phyloP scores from a whole-genome alignment of 306 rosid genomes.

The Sphenostylis stenocarpa region DNA sequence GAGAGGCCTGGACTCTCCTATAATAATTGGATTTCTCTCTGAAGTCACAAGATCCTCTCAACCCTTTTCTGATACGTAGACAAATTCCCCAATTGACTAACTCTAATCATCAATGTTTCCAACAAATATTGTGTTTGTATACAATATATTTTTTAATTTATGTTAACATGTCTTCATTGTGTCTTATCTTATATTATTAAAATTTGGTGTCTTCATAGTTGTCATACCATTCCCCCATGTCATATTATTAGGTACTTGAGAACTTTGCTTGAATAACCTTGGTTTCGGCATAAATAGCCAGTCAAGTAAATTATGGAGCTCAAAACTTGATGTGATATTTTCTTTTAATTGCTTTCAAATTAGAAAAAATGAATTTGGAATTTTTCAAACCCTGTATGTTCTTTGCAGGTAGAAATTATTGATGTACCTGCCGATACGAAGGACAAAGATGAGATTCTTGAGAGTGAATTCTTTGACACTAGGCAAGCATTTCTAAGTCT shows the following conservation, averaged over 20 bases:
- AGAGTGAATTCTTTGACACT: constrained; percentile 98
- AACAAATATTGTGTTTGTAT: neutral
- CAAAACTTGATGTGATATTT: neutral
- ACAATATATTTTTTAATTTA: neutral
- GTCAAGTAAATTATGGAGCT: neutral
- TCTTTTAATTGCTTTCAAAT: neutral
- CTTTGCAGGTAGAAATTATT: constrained; percentile 66
- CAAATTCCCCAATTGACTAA: neutral
- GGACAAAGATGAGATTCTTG: constrained; percentile 95
- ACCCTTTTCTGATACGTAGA: neutral
- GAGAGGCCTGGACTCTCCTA: neutral
- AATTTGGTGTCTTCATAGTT: neutral
- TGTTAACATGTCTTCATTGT: neutral
- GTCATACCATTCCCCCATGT: neutral
- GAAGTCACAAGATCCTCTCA: neutral
- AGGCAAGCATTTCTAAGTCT: constrained; percentile 99
- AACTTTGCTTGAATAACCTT: neutral
- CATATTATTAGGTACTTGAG: neutral
- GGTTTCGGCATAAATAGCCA: neutral
- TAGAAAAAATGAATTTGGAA: neutral
- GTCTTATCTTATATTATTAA: neutral
- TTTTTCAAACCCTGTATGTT: constrained; percentile 2
- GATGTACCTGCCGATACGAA: constrained; percentile 81
- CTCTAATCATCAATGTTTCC: neutral
- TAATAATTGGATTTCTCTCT: neutral